Base-by-base conservation (phyloP, 164 flowering plant genomes). In the Aristolochia californica region DNA sequence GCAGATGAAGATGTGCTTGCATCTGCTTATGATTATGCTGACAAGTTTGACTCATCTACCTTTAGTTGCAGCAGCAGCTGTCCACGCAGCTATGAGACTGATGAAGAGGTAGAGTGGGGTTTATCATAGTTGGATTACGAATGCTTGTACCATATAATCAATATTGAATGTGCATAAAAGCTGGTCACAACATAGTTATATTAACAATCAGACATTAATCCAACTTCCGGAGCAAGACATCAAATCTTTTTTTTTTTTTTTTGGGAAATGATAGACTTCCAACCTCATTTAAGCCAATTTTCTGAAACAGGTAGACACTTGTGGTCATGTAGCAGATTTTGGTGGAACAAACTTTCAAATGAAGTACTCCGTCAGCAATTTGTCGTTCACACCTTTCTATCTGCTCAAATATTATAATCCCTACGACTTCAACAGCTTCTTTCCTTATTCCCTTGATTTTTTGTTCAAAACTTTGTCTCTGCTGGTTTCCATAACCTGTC, bases 361-460 rank as follows among this genome's bases (percentile, higher is more conserved):
- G 40, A 94, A 94, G 71, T 94, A 90, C 74, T 94, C 99, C 21
- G 90, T 90, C 50, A 94, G 99, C 91, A 63, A 68, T 71, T 48
- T 38, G 44, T 21, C n/a, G 2, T 12, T 26, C 17, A 15, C 13
- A 15, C n/a, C 1, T 7, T 27, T 27, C 21, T 27, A 4, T 21
- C 43, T 55, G 8, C 16, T 17, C 21, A 11, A 13, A 3, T 2
- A 11, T 52, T 12, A 7, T n/a, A n/a, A 8, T 12, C 26, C 7
- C 13, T 22, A n/a, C 5, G 53, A 14, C 59, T 55, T 48, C 0
- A 45, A 12, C 12, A 16, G 8, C 21, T n/a, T 16, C 21, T 16
- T 17, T 48, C 1, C 13, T 52, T 13, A 22, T 24, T 22, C 14
- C 49, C 58, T 43, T 66, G 55, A 27, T 38, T 71, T 26, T 67